Evolutionary conservation across 345 rosid genomes (phyloP).

Genomic region (Iberis pinnata): DNA sequence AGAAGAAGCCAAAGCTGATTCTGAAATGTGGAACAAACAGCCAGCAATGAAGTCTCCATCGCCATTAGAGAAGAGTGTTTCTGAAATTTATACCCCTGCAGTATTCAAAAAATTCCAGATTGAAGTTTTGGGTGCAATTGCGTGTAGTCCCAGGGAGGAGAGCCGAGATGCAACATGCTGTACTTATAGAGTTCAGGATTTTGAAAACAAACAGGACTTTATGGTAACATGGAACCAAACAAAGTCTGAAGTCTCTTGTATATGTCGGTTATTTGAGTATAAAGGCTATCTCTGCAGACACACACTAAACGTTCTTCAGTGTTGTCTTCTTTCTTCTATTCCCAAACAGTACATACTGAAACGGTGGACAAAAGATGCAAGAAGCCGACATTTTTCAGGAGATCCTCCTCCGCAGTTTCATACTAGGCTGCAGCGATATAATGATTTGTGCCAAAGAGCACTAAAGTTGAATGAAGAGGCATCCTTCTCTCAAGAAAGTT

Average conservation of each 20-base stretch:
- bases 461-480: slow-evolving; percentile 55
- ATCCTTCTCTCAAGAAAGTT: slow-evolving; percentile 55
- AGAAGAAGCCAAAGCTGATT: slow-evolving; percentile 68
- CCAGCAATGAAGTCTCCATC: slow-evolving; percentile 67
- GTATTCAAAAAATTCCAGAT: slow-evolving; percentile 57
- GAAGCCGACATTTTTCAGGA: slow-evolving; percentile 35
- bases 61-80: slow-evolving; percentile 61
- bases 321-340: slow-evolving; percentile 46
- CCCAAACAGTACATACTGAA: slow-evolving; percentile 56
- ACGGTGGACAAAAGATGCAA: slow-evolving; percentile 72
- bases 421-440: slow-evolving; percentile 49
- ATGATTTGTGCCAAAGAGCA: slow-evolving; percentile 44
- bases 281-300: slow-evolving; percentile 69
- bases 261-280: slow-evolving; percentile 52
- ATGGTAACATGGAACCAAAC: slow-evolving; percentile 48
- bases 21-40: slow-evolving; percentile 55
- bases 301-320: slow-evolving; percentile 59
- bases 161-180: slow-evolving; percentile 39
- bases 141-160: slow-evolving; percentile 58
- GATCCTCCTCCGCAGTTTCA: slow-evolving; percentile 50
- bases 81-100: slow-evolving; percentile 53
- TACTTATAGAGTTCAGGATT: slow-evolving; percentile 54
- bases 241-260: slow-evolving; percentile 48
- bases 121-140: slow-evolving; percentile 62
- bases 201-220: slow-evolving; percentile 47